Evolutionary conservation across 2,329 filamentous ascomycete species (phyloP).

Genomic region (Akanthomyces dipterigenus): DNA sequence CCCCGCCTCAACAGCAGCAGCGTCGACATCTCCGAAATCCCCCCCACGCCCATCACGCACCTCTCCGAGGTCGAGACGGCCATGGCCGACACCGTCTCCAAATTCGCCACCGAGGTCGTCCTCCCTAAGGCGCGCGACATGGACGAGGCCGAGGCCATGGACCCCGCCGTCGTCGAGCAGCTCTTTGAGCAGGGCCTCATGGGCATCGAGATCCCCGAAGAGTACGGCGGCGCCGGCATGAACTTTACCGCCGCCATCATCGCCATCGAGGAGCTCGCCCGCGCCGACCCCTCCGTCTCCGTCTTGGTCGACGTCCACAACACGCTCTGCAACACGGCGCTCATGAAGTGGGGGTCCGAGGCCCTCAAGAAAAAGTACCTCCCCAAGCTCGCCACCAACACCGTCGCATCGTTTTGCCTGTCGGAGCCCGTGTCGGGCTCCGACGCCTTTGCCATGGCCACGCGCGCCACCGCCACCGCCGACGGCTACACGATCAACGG

Average conservation of each 20-base stretch:
- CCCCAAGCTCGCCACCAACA: constrained; percentile 82
- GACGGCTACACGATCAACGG: constrained; percentile 83
- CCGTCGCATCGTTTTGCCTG: constrained; percentile 86
- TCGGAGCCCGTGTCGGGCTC: constrained; percentile 90
- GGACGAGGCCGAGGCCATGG: constrained; percentile 96
- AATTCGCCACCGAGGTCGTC: constrained; percentile 84
- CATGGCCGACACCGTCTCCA: constrained; percentile 84
- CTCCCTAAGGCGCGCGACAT: constrained; percentile 90
- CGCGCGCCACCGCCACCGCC: constrained; percentile 77
- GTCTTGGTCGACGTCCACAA: constrained; percentile 98
- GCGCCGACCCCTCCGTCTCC: constrained; percentile 89
- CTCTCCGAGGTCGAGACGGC: constrained; percentile 82
- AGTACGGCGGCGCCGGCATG: constrained; percentile 95
- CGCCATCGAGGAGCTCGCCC: constrained; percentile 91
- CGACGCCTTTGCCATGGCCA: constrained; percentile 91
- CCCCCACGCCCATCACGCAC: constrained; percentile 88
- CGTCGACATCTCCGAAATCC: constrained; percentile 65
- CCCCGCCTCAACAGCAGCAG: constrained; percentile 34
- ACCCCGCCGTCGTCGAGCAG: constrained; percentile 78
- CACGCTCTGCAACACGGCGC: constrained; percentile 89
- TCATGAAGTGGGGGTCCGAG: constrained; percentile 76
- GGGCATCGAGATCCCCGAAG: constrained; percentile 95
- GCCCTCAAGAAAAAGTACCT: constrained; percentile 79
- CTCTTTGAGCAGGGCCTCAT: constrained; percentile 97
- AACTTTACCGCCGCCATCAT: constrained; percentile 97